Conservation (phyloP, 2,329 filamentous ascomycete species). For the Endoconidiophora polonica region DNA sequence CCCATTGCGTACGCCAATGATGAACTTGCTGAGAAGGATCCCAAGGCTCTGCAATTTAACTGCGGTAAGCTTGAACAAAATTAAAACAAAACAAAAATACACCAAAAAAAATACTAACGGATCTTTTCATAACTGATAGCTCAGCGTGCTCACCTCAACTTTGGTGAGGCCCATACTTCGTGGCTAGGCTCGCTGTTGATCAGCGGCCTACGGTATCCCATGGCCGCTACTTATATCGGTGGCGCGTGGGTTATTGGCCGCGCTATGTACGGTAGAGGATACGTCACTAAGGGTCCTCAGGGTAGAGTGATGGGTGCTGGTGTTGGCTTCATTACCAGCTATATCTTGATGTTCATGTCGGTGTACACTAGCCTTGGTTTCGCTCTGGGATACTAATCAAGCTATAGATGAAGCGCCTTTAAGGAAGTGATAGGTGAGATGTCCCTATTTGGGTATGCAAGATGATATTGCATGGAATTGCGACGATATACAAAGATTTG, state of each 20-base stretch:
- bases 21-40: constrained; percentile 37
- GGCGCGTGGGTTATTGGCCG: constrained; percentile 35
- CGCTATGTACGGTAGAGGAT: constrained; percentile 38
- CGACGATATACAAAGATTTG: neutral
- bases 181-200: constrained; percentile 37
- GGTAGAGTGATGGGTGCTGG: constrained; percentile 27
- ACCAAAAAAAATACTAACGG: neutral
- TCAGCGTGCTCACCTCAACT: constrained; percentile 47
- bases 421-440: neutral
- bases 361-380: constrained; percentile 26
- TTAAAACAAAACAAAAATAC: neutral
- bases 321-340: constrained; percentile 21
- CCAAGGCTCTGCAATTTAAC: constrained; percentile 41
- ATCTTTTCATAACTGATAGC: constrained; percentile 20
- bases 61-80: constrained; percentile 28
- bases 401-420: neutral
- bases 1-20: constrained; percentile 39
- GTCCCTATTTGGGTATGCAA: neutral
- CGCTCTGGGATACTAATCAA: constrained; percentile 20
- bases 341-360: constrained; percentile 26
- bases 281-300: constrained; percentile 29
- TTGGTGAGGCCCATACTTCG: constrained; percentile 41
- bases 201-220: constrained; percentile 37
- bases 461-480: neutral
- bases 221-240: constrained; percentile 31